phyloP scores from a whole-genome alignment of 1,139 yeast genomes.

The Komagataea norvegica region DNA sequence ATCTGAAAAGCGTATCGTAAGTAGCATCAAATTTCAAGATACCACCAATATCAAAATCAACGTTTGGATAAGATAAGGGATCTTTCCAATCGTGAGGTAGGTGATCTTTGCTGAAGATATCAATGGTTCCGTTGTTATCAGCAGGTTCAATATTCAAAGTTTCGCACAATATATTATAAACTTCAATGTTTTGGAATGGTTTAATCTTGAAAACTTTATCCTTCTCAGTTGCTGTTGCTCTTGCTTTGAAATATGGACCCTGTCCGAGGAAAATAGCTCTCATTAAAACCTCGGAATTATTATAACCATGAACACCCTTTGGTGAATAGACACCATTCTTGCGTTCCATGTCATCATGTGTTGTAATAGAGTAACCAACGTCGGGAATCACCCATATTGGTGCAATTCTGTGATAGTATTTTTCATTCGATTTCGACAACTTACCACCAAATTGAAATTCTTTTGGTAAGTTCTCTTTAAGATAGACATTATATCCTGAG shows the following conservation, averaged over 20 bases:
- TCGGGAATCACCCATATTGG: conserved; percentile 83
- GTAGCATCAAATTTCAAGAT: conserved; percentile 45
- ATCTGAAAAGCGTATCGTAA: conserved; percentile 37
- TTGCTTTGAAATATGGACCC: conserved; percentile 68
- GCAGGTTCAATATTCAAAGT: conserved; percentile 54
- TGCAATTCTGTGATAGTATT: conserved; percentile 60
- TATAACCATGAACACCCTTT: conserved; percentile 81
- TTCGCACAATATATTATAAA: conserved; percentile 73
- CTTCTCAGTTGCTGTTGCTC: conserved; percentile 15
- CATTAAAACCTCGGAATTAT: conserved; percentile 73
- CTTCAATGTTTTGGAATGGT: conserved; percentile 70
- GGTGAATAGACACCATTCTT: conserved; percentile 51
- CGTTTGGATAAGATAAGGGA: conserved; percentile 49
- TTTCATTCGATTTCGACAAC: conserved; percentile 25
- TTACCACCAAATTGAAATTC: conserved; percentile 66
- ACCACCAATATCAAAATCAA: conserved; percentile 43
- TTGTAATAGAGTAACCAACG: conserved; percentile 75
- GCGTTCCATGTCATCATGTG: conserved; percentile 51
- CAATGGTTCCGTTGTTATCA: conserved; percentile 53
- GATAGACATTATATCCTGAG: conserved; percentile 41
- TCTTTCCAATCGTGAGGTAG: conserved; percentile 52
- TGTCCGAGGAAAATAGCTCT: conserved; percentile 72
- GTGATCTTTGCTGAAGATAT: conserved; percentile 28
- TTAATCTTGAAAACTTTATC: conserved; percentile 32
- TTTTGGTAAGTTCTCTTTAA: conserved; percentile 54